Evolutionary conservation across 148 eudicot genomes (phyloP).

Genomic region (Gaultheria prostrata): DNA sequence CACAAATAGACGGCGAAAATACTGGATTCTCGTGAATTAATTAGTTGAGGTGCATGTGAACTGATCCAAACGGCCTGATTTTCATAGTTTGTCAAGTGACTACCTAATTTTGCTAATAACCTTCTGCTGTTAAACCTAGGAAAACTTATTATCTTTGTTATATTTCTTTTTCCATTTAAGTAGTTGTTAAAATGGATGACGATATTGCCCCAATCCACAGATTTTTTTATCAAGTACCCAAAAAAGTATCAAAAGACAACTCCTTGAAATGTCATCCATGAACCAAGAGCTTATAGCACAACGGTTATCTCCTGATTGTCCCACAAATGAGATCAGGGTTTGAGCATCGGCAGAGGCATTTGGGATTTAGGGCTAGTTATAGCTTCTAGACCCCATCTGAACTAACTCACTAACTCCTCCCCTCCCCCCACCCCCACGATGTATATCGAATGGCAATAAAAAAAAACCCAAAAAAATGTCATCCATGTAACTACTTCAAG

Average conservation of each 20-base stretch:
- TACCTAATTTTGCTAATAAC: background rate
- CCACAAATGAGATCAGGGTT: too few species aligned
- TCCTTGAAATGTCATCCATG: background rate
- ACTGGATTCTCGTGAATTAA: too few species aligned
- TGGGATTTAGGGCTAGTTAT: too few species aligned
- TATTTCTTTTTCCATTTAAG: background rate
- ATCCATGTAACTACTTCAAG: background rate
- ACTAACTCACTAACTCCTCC: too few species aligned
- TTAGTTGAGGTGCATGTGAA: background rate
- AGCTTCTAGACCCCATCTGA: too few species aligned
- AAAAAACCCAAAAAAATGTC: background rate
- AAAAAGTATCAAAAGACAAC: background rate
- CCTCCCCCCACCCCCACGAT: too few species aligned
- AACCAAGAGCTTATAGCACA: too few species aligned
- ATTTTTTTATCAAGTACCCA: background rate
- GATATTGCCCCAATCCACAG: background rate
- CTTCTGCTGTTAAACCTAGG: background rate
- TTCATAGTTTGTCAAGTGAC: background rate
- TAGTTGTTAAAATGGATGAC: background rate
- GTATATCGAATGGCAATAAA: too few species aligned
- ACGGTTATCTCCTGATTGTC: too few species aligned
- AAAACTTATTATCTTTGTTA: background rate
- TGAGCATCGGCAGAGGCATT: too few species aligned
- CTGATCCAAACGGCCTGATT: background rate
- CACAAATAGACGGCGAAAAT: too few species aligned